phyloP scores from a whole-genome alignment of 371 early-diverging fungal species.

The Mucor saturninus region DNA sequence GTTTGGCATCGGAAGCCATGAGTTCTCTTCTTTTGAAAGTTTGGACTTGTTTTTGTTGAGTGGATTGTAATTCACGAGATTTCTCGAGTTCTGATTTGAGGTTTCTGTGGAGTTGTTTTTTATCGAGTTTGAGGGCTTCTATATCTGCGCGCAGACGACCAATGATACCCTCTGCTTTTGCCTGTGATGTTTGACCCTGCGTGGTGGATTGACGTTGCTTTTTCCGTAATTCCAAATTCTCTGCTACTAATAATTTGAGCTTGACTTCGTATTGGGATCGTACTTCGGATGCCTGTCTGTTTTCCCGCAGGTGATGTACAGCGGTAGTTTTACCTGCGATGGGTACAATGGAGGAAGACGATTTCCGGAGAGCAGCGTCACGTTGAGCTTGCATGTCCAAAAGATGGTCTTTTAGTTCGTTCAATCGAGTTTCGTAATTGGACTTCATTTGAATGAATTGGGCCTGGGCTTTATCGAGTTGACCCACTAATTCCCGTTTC shows the following conservation, averaged over 20 bases:
- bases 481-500: constrained; percentile 57
- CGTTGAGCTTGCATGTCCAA: constrained; percentile 63
- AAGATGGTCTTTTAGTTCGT: constrained; percentile 60
- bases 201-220: constrained; percentile 58
- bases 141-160: constrained; percentile 47
- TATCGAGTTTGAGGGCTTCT: constrained; percentile 69
- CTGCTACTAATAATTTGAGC: constrained; percentile 63
- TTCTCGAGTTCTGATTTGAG: constrained; percentile 67
- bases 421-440: constrained; percentile 72
- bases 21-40: constrained; percentile 64
- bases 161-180: constrained; percentile 43
- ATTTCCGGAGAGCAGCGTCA: constrained; percentile 40
- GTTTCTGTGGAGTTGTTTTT: constrained; percentile 70
- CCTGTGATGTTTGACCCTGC: constrained; percentile 52
- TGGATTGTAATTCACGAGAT: constrained; percentile 57
- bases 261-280: constrained; percentile 64
- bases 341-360: background rate
- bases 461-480: constrained; percentile 60
- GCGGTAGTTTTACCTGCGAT: background rate
- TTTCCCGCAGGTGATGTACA: constrained; percentile 33
- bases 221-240: constrained; percentile 65
- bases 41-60: constrained; percentile 70
- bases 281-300: constrained; percentile 38
- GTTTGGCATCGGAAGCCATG: constrained; percentile 58
- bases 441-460: constrained; percentile 58